phyloP scores from a whole-genome alignment of 73 alveolate genomes.

The Stentor coeruleus region DNA sequence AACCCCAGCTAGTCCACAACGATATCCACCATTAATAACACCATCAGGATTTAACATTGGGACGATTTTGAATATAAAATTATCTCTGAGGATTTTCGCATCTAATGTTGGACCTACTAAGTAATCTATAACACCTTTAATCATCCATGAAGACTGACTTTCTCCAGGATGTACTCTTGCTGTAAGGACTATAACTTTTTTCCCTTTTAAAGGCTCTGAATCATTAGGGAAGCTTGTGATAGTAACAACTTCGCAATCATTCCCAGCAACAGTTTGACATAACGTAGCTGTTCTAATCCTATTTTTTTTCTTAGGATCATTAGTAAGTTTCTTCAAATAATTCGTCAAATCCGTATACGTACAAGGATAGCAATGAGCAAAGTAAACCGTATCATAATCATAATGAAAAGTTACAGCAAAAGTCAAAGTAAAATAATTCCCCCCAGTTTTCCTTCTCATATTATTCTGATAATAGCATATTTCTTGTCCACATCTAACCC shows the following conservation, averaged over 20 bases:
- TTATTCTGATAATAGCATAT: constrained; percentile 85
- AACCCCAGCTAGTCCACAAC: constrained; percentile 97
- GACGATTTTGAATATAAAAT: constrained; percentile 80
- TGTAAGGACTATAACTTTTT: constrained; percentile 67
- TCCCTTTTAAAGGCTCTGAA: constrained; percentile 37
- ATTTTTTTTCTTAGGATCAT: constrained; percentile 37
- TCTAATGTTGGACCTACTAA: constrained; percentile 77
- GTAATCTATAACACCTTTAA: constrained; percentile 69
- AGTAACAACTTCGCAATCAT: constrained; percentile 71
- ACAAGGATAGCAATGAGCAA: constrained; percentile 99
- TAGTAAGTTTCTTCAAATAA: constrained; percentile 77
- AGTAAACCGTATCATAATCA: constrained; percentile 93
- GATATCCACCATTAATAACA: constrained; percentile 97
- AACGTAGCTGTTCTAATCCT: constrained; percentile 44
- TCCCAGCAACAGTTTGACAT: constrained; percentile 82
- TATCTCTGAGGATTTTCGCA: constrained; percentile 83
- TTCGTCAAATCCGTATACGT: constrained; percentile 91
- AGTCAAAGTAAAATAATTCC: constrained; percentile 89
- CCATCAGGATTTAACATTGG: constrained; percentile 99
- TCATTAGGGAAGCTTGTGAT: constrained; percentile 74
- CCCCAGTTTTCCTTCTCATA: constrained; percentile 66
- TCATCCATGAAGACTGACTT: constrained; percentile 61
- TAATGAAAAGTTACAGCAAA: constrained; percentile 88
- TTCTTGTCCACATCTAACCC: constrained; percentile 89
- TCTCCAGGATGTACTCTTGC: constrained; percentile 99